A percentile compares a stretch with the other conserved stretches of the same genome.
phyloP scores from a whole-genome alignment of 2,329 filamentous ascomycete species.

The Neocatenulostroma microsporum region DNA sequence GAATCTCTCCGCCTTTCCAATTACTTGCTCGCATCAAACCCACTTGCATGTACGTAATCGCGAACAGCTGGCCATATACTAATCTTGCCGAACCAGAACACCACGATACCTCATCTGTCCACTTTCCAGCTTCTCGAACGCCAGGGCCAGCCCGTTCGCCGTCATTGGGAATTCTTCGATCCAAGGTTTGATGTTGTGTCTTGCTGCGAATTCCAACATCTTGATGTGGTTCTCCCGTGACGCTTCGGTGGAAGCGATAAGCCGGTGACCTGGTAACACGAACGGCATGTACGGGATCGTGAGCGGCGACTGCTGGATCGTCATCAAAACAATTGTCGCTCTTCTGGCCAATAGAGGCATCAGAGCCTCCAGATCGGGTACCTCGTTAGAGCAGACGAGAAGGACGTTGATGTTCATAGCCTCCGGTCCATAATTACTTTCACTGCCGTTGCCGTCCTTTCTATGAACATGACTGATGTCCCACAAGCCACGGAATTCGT shows the following conservation, averaged over 20 bases:
- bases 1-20: too few relatives aligned
- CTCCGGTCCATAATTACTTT: background rate
- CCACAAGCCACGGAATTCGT: slow-evolving; percentile 17
- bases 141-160: slow-evolving; percentile 33
- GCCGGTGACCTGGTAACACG: slow-evolving; percentile 26
- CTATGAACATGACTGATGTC: slow-evolving; percentile 3
- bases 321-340: slow-evolving; percentile 29
- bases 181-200: slow-evolving; percentile 37
- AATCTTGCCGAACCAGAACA: slow-evolving; percentile 29
- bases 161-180: slow-evolving; percentile 38
- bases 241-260: slow-evolving; percentile 29
- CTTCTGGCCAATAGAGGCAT: slow-evolving; percentile 24
- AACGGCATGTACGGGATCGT: slow-evolving; percentile 29
- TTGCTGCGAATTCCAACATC: slow-evolving; percentile 40
- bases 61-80: too few relatives aligned
- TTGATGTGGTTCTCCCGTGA: slow-evolving; percentile 26
- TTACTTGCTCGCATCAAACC: too few relatives aligned
- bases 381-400: slow-evolving; percentile 25
- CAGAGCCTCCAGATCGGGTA: slow-evolving; percentile 20
- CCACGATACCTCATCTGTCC: slow-evolving; percentile 42
- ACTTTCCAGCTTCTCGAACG: slow-evolving; percentile 34
- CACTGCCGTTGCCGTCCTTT: background rate
- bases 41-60: too few relatives aligned
- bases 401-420: slow-evolving; percentile 22
- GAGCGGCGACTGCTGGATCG: slow-evolving; percentile 26